These are phyloP conservation scores for Monosporascus ibericus DNA, from an alignment of 2,329 filamentous ascomycete genomes.

Conservation along the genomic window DNA sequence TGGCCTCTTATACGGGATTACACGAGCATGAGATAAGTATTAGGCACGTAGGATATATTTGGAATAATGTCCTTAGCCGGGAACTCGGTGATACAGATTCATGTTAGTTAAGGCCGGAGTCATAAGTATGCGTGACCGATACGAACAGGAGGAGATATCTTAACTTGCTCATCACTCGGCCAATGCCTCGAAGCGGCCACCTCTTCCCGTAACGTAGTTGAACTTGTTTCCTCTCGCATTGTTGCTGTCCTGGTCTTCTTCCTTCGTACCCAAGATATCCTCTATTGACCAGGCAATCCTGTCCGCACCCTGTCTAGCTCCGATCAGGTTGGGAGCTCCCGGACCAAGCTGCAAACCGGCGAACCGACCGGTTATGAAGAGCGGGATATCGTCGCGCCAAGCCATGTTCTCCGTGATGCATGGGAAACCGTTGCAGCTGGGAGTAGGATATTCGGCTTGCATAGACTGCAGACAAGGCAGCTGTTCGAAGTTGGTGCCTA, in stretches of 20 bases:
- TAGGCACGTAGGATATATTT: too few species aligned
- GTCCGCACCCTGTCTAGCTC: conserved; percentile 67
- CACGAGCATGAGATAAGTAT: too few species aligned
- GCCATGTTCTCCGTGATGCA: conserved; percentile 70
- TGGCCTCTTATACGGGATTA: too few species aligned
- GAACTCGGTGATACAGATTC: too few species aligned
- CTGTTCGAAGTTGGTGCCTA: conserved; percentile 54
- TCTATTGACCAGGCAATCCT: conserved; percentile 66
- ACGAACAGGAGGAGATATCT: too few species aligned
- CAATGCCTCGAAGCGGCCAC: conserved; percentile 33
- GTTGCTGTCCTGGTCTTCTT: conserved; percentile 8
- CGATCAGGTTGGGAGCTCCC: conserved; percentile 67
- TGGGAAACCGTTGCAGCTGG: conserved; percentile 59
- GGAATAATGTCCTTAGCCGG: too few species aligned
- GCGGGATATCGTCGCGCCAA: conserved; percentile 66
- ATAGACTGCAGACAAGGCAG: conserved; percentile 59
- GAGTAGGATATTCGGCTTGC: conserved; percentile 52
- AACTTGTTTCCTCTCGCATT: conserved; percentile 20
- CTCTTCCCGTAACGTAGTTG: conserved; percentile 30
- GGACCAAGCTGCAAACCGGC: conserved; percentile 65
- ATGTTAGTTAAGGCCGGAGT: too few species aligned
- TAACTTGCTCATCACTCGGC: neutral
- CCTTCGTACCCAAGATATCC: conserved; percentile 40
- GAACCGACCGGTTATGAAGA: conserved; percentile 65
- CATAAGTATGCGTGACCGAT: too few species aligned